Evolutionary conservation across 2,329 filamentous ascomycete genomes (phyloP).

Genomic region (Aspergillus fijiensis): DNA sequence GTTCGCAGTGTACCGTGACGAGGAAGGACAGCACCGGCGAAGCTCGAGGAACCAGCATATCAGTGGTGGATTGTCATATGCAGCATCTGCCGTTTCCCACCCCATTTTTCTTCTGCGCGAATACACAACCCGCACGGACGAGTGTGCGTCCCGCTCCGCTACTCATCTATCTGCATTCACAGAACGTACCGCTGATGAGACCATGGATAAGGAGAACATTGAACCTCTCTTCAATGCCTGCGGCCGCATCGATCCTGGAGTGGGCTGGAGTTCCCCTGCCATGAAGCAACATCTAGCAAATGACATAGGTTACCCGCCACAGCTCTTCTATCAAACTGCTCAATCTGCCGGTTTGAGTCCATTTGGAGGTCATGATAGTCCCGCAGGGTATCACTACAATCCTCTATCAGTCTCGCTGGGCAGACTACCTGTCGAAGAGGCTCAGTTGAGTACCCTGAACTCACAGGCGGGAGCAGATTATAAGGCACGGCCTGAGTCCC

Average conservation of each 20-base stretch:
- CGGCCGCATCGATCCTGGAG: conserved; percentile 25
- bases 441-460: conserved; percentile 19
- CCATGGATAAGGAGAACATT: conserved; percentile 40
- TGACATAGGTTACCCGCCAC: conserved; percentile 24
- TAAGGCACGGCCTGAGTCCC: conserved; percentile 23
- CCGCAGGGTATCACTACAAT: conserved; percentile 33
- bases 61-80: conserved; percentile 7
- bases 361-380: conserved; percentile 26
- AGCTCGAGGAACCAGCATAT: conserved; percentile 12
- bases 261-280: conserved; percentile 29
- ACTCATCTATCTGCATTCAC: conserved; percentile 14
- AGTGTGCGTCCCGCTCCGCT: conserved; percentile 18
- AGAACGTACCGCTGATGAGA: conserved; percentile 11
- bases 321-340: conserved; percentile 28
- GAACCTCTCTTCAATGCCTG: conserved; percentile 33
- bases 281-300: conserved; percentile 17
- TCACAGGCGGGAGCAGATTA: conserved; percentile 12
- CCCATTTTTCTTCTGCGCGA: conserved; percentile 23
- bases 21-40: conserved; percentile 12
- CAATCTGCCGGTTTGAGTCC: conserved; percentile 23
- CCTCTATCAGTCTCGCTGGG: conserved; percentile 33
- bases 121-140: conserved; percentile 6
- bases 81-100: conserved; percentile 21
- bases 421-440: conserved; percentile 22
- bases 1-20: conserved; percentile 42